Evolutionary conservation across 2,329 filamentous ascomycete genomes (phyloP).

Genomic region (Verticillium albo-atrum): DNA sequence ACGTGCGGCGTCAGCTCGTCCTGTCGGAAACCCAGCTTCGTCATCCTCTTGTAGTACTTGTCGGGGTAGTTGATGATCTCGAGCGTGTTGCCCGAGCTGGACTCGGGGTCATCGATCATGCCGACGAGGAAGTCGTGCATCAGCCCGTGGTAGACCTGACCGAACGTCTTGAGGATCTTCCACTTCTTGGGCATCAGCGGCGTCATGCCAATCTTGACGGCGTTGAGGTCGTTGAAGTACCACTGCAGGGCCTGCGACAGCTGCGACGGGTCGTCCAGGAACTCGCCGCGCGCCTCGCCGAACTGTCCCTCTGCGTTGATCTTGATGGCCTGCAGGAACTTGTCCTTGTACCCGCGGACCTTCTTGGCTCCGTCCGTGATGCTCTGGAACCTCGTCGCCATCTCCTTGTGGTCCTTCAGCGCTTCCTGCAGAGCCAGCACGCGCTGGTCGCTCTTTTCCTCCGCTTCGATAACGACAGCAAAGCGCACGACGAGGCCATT

Average conservation of each 20-base stretch:
- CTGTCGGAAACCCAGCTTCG: conserved; percentile 74
- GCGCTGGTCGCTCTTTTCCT: conserved; percentile 93
- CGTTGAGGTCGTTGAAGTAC: conserved; percentile 97
- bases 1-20: conserved; percentile 80
- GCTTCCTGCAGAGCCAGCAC: conserved; percentile 90
- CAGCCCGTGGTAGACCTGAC: conserved; percentile 82
- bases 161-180: conserved; percentile 90
- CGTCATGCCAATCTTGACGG: conserved; percentile 89
- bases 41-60: conserved; percentile 95
- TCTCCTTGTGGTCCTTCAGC: conserved; percentile 90
- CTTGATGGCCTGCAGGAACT: conserved; percentile 79
- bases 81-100: conserved; percentile 82
- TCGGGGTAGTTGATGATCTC: conserved; percentile 93
- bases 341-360: conserved; percentile 92
- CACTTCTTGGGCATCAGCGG: conserved; percentile 92
- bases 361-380: conserved; percentile 92
- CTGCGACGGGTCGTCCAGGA: conserved; percentile 75
- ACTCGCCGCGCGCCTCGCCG: conserved; percentile 64
- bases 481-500: conserved; percentile 85
- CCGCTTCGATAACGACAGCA: conserved; percentile 87
- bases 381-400: conserved; percentile 88
- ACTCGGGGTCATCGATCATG: conserved; percentile 77
- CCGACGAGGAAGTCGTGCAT: conserved; percentile 93
- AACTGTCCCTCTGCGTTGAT: conserved; percentile 72
- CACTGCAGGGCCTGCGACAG: conserved; percentile 88